Conservation (phyloP, 352 stramenopile species). For the Phytophthora pini region DNA sequence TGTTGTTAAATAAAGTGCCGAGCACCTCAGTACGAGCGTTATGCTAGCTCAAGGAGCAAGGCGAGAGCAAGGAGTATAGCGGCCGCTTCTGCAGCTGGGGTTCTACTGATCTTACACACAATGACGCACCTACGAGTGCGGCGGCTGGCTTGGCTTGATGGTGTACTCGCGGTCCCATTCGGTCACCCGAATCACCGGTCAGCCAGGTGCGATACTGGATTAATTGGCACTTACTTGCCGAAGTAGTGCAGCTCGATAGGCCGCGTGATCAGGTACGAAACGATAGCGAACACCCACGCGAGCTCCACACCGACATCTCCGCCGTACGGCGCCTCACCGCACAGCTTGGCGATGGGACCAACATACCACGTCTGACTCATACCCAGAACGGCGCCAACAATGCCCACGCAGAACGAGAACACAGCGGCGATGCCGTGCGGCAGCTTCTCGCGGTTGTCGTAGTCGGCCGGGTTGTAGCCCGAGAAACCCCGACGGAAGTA, state of each 20-base stretch:
- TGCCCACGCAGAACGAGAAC: constrained; percentile 49
- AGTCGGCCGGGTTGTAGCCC: constrained; percentile 51
- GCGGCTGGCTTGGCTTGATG: constrained; percentile 6
- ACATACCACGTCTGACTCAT: constrained; percentile 65
- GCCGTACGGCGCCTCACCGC: constrained; percentile 38
- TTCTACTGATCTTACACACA: constrained; percentile 29
- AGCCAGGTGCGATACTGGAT: not conserved
- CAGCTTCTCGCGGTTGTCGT: constrained; percentile 52
- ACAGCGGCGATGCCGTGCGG: constrained; percentile 46
- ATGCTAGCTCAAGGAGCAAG: constrained; percentile 5
- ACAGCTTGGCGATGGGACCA: constrained; percentile 37
- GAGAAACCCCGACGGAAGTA: constrained; percentile 53
- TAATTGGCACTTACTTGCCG: constrained; percentile 20
- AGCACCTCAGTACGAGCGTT: not conserved
- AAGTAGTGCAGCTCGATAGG: constrained; percentile 56
- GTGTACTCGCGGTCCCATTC: constrained; percentile 9
- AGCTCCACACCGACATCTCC: constrained; percentile 53
- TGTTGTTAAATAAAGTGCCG: no score
- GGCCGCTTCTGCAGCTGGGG: constrained; percentile 10
- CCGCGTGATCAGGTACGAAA: constrained; percentile 45
- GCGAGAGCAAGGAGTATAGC: constrained; percentile 17
- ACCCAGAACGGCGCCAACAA: constrained; percentile 42
- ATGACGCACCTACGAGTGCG: constrained; percentile 9
- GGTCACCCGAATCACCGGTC: constrained; percentile 6
- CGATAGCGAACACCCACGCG: constrained; percentile 41